These are phyloP conservation scores for Daldinia concentrica DNA, from an alignment of 495 filamentous ascomycete species.

Conservation along the genomic window DNA sequence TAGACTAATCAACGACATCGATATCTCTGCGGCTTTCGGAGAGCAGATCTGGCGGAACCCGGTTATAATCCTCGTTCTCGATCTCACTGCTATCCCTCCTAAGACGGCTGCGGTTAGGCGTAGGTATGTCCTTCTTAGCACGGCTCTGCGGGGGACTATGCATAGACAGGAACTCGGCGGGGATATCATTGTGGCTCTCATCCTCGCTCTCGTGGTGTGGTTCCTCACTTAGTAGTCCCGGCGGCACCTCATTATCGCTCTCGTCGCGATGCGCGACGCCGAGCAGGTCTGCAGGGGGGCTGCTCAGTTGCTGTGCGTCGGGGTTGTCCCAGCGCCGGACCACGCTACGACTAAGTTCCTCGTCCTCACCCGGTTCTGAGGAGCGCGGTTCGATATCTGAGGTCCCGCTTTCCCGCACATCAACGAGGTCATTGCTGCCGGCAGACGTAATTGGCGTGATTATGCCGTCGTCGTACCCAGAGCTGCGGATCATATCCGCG, in stretches of 20 bases:
- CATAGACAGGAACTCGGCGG: slow-evolving; percentile 54
- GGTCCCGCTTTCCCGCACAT: slow-evolving; percentile 17
- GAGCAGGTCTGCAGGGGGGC: slow-evolving; percentile 29
- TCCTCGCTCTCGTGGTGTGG: slow-evolving; percentile 42
- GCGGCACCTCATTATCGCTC: slow-evolving; percentile 51
- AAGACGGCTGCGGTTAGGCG: background rate
- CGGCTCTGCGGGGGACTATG: slow-evolving; percentile 37
- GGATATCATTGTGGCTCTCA: slow-evolving; percentile 52
- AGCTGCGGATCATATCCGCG: slow-evolving; percentile 56
- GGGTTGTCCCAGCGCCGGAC: slow-evolving; percentile 43
- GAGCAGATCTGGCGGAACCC: slow-evolving; percentile 54
- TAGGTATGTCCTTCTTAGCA: background rate
- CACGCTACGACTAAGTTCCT: slow-evolving; percentile 41
- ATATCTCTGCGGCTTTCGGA: slow-evolving; percentile 40
- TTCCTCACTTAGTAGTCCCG: slow-evolving; percentile 45
- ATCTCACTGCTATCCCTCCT: slow-evolving; percentile 43
- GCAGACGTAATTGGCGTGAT: slow-evolving; percentile 33
- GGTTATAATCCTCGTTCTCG: slow-evolving; percentile 50
- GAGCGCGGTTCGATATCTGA: background rate
- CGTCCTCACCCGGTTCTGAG: slow-evolving; percentile 17
- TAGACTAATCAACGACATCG: slow-evolving; percentile 22
- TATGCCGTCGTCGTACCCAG: slow-evolving; percentile 43
- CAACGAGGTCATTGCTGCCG: slow-evolving; percentile 22
- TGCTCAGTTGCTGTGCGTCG: slow-evolving; percentile 20
- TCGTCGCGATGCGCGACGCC: slow-evolving; percentile 30